Evolutionary conservation across 495 filamentous ascomycete species (phyloP).

Genomic region (Penicillium pulvis): DNA sequence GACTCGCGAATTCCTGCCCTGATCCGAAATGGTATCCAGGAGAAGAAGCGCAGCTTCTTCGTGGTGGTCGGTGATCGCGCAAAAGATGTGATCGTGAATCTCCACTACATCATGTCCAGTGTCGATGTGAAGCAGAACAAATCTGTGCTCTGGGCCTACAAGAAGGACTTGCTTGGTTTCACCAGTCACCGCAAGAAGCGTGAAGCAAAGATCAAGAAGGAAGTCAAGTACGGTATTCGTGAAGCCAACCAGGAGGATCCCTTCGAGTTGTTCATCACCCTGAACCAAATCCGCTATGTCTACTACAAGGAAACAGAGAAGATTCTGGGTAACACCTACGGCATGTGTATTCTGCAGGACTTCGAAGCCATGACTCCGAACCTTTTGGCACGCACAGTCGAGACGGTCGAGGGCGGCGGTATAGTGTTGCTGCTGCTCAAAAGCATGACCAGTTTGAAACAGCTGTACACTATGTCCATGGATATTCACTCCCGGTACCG

Average conservation of each 20-base stretch:
- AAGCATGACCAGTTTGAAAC: conserved; percentile 95
- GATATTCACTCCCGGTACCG: conserved; percentile 96
- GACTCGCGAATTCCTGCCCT: conserved; percentile 96
- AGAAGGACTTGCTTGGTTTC: conserved; percentile 94
- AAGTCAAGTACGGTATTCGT: conserved; percentile 92
- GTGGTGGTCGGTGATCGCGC: conserved; percentile 93
- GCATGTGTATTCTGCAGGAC: conserved; percentile 97
- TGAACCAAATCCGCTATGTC: conserved; percentile 96
- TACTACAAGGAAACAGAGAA: conserved; percentile 99
- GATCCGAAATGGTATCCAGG: conserved; percentile 92
- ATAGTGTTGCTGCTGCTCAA: conserved; percentile 88
- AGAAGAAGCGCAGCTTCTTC: conserved; percentile 98
- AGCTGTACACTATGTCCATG: conserved; percentile 97
- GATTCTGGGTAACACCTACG: conserved; percentile 97
- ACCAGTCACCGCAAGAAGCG: conserved; percentile 96
- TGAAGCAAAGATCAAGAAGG: conserved; percentile 96
- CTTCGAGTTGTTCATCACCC: conserved; percentile 96
- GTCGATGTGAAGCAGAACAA: conserved; percentile 95
- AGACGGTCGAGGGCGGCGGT: conserved; percentile 97
- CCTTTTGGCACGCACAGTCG: conserved; percentile 88
- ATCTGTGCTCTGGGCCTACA: conserved; percentile 98
- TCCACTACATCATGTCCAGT: conserved; percentile 91
- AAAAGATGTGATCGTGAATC: conserved; percentile 95
- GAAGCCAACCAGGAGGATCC: conserved; percentile 96
- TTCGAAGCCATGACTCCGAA: conserved; percentile 99